A percentile compares a stretch with the other conserved stretches of the same genome.
Conservation (phyloP, 2,329 filamentous ascomycete species). For the Cordyceps farinosa region DNA sequence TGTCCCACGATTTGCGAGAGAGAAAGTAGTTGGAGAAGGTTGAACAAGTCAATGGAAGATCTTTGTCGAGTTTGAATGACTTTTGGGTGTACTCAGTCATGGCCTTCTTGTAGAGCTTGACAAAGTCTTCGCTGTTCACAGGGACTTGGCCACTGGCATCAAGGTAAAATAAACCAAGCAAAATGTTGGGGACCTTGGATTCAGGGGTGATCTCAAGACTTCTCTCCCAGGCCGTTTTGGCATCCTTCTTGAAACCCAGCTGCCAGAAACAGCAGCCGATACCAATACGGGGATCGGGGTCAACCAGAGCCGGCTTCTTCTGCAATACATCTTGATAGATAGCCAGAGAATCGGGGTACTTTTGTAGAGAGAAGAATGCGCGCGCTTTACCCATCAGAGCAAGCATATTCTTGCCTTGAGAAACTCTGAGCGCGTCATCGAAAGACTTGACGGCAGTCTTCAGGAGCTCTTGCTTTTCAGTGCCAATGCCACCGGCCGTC, state of each 20-base stretch:
- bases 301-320: constrained; percentile 81
- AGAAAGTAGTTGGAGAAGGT: constrained; percentile 91
- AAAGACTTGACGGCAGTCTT: constrained; percentile 88
- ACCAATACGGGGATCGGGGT: constrained; percentile 92
- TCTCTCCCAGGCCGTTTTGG: constrained; percentile 85
- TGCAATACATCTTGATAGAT: constrained; percentile 83
- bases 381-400: constrained; percentile 87
- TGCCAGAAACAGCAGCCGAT: constrained; percentile 98
- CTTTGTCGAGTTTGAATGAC: constrained; percentile 89
- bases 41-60: constrained; percentile 82
- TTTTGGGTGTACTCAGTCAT: constrained; percentile 94
- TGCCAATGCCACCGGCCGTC: constrained; percentile 61
- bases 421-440: constrained; percentile 85
- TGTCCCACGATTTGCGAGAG: constrained; percentile 72
- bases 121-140: constrained; percentile 80
- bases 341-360: constrained; percentile 77
- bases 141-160: constrained; percentile 80
- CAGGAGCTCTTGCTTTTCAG: constrained; percentile 73
- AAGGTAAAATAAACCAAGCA: constrained; percentile 86
- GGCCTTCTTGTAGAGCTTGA: constrained; percentile 80
- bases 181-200: constrained; percentile 85
- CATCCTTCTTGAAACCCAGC: constrained; percentile 88
- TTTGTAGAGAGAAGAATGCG: constrained; percentile 79
- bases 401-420: constrained; percentile 84
- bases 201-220: constrained; percentile 75